Conservation (phyloP, 225 moss, liverwort and hornwort species). For the Physcomitrium patens region DNA sequence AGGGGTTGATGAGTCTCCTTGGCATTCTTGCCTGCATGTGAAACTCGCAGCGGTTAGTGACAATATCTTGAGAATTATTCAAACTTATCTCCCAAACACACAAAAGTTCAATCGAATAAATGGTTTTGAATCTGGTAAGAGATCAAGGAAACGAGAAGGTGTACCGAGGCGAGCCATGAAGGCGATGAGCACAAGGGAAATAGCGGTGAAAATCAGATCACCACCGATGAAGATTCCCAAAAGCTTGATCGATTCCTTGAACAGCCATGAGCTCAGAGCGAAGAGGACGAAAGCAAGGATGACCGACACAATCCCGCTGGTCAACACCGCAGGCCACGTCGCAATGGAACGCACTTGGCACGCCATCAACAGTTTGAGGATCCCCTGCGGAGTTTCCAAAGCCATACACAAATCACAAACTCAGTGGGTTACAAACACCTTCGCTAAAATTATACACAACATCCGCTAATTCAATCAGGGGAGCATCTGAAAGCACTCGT, state of each 20-base stretch:
- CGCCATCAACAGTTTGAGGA: constrained; percentile 78
- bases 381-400: constrained; percentile 43
- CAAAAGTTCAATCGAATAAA: no score
- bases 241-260: constrained; percentile 55
- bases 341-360: constrained; percentile 64
- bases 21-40: constrained; percentile 33
- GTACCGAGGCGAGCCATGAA: constrained; percentile 72
- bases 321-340: constrained; percentile 81
- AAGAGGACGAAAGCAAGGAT: constrained; percentile 68
- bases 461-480: no score
- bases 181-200: constrained; percentile 67
- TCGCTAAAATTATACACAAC: no score
- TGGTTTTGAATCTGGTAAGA: no score
- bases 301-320: constrained; percentile 71
- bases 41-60: no score
- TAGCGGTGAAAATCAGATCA: constrained; percentile 65
- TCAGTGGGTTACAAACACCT: no score
- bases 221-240: constrained; percentile 67
- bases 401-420: no score
- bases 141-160: background rate
- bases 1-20: constrained; percentile 69
- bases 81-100: no score
- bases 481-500: background rate
- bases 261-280: constrained; percentile 55
- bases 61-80: no score